Base-by-base conservation (phyloP, 1,284 basidiomycete species). In the Cystobasidiaceae sp. region DNA sequence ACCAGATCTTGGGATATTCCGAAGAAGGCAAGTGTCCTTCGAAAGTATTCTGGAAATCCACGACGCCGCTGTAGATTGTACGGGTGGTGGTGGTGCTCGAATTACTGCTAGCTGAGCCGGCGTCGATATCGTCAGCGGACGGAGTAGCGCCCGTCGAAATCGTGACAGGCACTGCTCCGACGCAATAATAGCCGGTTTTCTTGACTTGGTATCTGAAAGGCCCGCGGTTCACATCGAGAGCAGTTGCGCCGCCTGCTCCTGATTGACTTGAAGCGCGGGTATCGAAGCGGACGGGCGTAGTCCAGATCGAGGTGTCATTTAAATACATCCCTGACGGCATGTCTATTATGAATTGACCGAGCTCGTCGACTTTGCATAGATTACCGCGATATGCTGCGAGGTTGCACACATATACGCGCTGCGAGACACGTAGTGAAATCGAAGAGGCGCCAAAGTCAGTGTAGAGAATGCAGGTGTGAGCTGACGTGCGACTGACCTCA, bases 1-100 rank as follows among this genome's bases (percentile, higher is more conserved):
- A 97, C 68, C 85, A 87, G 73, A 97, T 89, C 84, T 98, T 99
- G n/a, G 94, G 94, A 76, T 97, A 96, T 76, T 99, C 94, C 2
- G 89, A 84, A 3, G 93, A 93, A 3, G 94, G 85, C 19, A 99
- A 81, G 75, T 90, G 84, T 37, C 94, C 94, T 39, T 88, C 79
- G 75, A 97, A 97, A 2, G 82, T 85, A 77, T 97, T 97, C 72
- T 83, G 83, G 81, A 97, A 98, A 48, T 87, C 79, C 45, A 97
- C 87, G 28, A 82, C 78, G 28, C 92, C 94, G 7, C 81, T 80
- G 78, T 93, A 98, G 21, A 82, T 67, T 13, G 70, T 55, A n/a
- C 43, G 23, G 13, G 28, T 50, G 1, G 32, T 37, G 15, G 9
- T 50, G 30, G 32, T 67, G 19, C 39, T 37, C 11, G 28, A 51